A percentile compares a stretch with the other conserved stretches of the same genome.
Conservation (phyloP, 352 stramenopile genomes). For the Globisporangium ultimum region DNA sequence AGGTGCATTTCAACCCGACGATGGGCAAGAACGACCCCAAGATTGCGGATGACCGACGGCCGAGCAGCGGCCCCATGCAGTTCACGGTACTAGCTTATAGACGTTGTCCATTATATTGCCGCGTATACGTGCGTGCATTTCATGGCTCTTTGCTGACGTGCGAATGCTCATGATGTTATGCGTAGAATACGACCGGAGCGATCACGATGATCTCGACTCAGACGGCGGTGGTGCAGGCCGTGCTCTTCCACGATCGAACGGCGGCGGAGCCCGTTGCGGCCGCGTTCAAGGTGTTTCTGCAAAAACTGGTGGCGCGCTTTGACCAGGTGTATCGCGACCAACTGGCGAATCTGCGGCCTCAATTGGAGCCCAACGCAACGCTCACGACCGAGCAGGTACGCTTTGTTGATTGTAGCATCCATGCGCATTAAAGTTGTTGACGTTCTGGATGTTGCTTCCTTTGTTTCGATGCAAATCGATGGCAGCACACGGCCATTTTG, state of each 20-base stretch:
- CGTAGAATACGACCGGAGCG: conserved; percentile 31
- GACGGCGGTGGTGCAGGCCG: conserved; percentile 52
- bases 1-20: conserved; percentile 61
- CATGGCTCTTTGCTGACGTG: not conserved
- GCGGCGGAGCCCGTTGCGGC: conserved; percentile 38
- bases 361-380: conserved; percentile 36
- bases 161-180: not conserved
- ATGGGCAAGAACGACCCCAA: conserved; percentile 15
- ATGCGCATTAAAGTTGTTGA: not conserved
- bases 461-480: not conserved
- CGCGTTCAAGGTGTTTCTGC: conserved; percentile 54
- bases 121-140: not conserved
- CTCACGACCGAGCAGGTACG: conserved; percentile 25
- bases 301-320: conserved; percentile 51
- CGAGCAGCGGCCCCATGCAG: conserved; percentile 16
- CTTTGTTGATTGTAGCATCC: not conserved
- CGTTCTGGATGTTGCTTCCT: not conserved
- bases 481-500: conserved; percentile 9
- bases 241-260: conserved; percentile 78
- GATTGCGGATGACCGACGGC: conserved; percentile 14
- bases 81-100: conserved; percentile 11
- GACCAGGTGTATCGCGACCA: conserved; percentile 36
- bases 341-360: conserved; percentile 38
- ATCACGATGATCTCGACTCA: conserved; percentile 78
- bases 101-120: too few species aligned